A percentile compares a stretch with the other conserved stretches of the same genome.
phyloP scores from a whole-genome alignment of 1,139 yeast genomes.

The Pichia sorboxylosa region DNA sequence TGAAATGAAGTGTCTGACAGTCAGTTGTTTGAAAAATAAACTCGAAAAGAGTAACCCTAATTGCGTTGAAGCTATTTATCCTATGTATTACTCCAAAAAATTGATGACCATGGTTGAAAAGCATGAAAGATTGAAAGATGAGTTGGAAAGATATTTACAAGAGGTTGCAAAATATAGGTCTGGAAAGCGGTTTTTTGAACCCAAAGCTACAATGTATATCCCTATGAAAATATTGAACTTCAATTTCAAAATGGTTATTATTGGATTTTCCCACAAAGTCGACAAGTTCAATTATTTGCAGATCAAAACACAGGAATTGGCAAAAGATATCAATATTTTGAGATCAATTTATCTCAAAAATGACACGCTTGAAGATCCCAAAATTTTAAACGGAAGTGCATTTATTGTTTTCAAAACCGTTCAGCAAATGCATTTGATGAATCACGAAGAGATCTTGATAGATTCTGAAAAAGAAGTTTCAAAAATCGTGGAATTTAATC shows the following conservation, averaged over 20 bases:
- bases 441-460: conserved; percentile 30
- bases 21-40: conserved; percentile 24
- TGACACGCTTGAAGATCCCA: conserved; percentile 6
- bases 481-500: conserved; percentile 39
- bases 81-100: conserved; percentile 33
- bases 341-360: conserved; percentile 8
- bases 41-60: conserved; percentile 30
- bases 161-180: conserved; percentile 19
- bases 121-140: conserved; percentile 26
- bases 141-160: conserved; percentile 31
- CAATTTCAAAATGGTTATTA: conserved; percentile 19
- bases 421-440: conserved; percentile 40
- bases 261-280: conserved; percentile 22
- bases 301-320: conserved; percentile 19
- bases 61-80: conserved; percentile 39
- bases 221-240: conserved; percentile 10
- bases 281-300: conserved; percentile 15
- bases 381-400: conserved; percentile 27
- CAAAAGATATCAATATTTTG: conserved; percentile 9
- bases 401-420: conserved; percentile 43
- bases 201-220: conserved; percentile 9
- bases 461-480: background rate
- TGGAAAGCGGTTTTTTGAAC: conserved; percentile 3
- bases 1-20: conserved; percentile 29
- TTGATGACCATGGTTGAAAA: conserved; percentile 25